Evolutionary conservation across 2,329 filamentous ascomycete genomes (phyloP).

Genomic region (Monosporascus sp.): DNA sequence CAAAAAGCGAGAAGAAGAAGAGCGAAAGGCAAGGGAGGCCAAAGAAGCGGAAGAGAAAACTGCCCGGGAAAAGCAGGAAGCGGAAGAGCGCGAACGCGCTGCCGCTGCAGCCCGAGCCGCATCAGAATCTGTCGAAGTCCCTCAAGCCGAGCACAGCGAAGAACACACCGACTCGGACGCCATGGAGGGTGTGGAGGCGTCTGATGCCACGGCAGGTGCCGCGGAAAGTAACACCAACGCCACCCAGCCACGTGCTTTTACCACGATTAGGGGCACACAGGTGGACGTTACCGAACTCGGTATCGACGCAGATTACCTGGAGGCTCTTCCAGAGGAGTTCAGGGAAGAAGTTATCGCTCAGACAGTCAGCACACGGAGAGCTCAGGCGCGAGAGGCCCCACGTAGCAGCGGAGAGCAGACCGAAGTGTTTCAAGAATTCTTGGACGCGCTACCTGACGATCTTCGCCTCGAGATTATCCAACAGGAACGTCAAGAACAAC

Average conservation of each 20-base stretch:
- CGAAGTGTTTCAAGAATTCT: conserved; percentile 87
- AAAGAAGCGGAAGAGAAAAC: conserved; percentile 67
- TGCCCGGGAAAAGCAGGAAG: conserved; percentile 63
- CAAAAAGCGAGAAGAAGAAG: conserved; percentile 60
- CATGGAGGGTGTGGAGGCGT: conserved; percentile 30
- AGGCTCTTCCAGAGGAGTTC: conserved; percentile 95
- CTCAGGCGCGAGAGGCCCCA: conserved; percentile 65
- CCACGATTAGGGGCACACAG: conserved; percentile 78
- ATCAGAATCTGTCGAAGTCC: conserved; percentile 42
- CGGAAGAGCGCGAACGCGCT: conserved; percentile 63
- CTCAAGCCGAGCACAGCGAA: conserved; percentile 36
- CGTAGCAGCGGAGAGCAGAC: conserved; percentile 68
- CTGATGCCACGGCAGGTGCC: conserved; percentile 26
- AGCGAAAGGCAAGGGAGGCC: conserved; percentile 62
- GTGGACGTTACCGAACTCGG: conserved; percentile 92
- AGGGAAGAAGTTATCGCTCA: conserved; percentile 93
- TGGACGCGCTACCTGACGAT: conserved; percentile 86
- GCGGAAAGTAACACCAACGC: conserved; percentile 35
- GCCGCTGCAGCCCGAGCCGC: conserved; percentile 55
- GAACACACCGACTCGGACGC: conserved; percentile 21
- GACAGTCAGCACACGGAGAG: conserved; percentile 77
- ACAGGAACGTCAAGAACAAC: conserved; percentile 83
- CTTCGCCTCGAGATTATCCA: conserved; percentile 87
- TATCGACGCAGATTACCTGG: conserved; percentile 90
- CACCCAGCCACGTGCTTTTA: conserved; percentile 65